A percentile compares a stretch with the other conserved stretches of the same genome.
Evolutionary conservation across 176 grass and related monocot species (phyloP).

Genomic region (Melocanna baccifera): DNA sequence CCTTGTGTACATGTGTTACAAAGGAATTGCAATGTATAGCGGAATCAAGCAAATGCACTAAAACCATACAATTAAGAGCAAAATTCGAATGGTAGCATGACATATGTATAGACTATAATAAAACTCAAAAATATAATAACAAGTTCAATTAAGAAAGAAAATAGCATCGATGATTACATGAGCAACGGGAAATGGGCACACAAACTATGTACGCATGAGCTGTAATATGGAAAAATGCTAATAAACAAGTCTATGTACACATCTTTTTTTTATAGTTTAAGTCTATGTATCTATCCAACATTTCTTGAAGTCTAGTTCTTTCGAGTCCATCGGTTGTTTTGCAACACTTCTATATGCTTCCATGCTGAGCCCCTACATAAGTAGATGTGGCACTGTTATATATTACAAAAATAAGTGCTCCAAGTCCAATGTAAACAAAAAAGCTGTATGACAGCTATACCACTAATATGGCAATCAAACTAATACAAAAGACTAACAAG

Average conservation of each 20-base stretch:
- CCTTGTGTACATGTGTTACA: no score
- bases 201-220: background rate
- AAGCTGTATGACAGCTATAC: background rate
- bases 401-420: background rate
- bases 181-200: no score
- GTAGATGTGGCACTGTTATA: background rate
- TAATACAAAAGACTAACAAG: background rate
- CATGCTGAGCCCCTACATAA: background rate
- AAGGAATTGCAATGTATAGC: no score
- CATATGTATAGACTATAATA: no score
- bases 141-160: no score
- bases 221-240: background rate
- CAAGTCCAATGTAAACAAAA: background rate
- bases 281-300: background rate
- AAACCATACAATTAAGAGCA: no score
- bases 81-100: no score
- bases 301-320: background rate
- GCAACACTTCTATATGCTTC: background rate
- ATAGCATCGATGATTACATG: no score
- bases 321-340: background rate
- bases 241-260: background rate
- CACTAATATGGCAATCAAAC: background rate
- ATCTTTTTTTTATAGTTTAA: background rate
- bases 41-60: no score
- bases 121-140: no score